Conservation (phyloP, 768 basidiomycete genomes). For the Lentinula edodes region DNA sequence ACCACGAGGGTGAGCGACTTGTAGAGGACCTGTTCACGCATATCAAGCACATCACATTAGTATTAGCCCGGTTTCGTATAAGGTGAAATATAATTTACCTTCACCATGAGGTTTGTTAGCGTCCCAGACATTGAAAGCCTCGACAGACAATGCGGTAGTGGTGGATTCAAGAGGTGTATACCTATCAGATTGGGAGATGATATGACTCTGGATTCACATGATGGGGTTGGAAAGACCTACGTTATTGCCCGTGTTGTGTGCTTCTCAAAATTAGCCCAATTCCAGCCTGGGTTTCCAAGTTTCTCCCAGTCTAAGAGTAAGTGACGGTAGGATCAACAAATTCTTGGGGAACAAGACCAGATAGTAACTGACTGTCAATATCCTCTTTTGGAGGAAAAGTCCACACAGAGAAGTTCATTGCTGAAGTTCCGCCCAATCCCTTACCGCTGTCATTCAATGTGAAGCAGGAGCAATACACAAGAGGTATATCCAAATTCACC, state of each 20-base stretch:
- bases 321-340: slow-evolving; percentile 9
- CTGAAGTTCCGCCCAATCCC: slow-evolving; percentile 34
- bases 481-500: background rate
- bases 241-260: slow-evolving; percentile 32
- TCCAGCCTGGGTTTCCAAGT: slow-evolving; percentile 54
- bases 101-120: background rate
- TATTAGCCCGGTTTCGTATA: background rate
- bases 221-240: slow-evolving; percentile 20
- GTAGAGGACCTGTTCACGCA: slow-evolving; percentile 9
- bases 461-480: background rate
- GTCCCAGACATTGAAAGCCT: background rate
- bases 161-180: background rate
- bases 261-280: slow-evolving; percentile 37
- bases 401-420: slow-evolving; percentile 35
- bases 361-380: slow-evolving; percentile 19
- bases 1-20: slow-evolving; percentile 8
- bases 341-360: background rate
- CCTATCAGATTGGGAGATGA: slow-evolving; percentile 17
- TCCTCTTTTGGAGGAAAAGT: slow-evolving; percentile 22
- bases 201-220: slow-evolving; percentile 20
- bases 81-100: background rate
- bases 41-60: background rate
- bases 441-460: background rate
- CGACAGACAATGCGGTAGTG: background rate
- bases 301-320: slow-evolving; percentile 30